Base-by-base conservation (phyloP, 768 basidiomycete species). In the Agaricus sinodeliciosus region DNA sequence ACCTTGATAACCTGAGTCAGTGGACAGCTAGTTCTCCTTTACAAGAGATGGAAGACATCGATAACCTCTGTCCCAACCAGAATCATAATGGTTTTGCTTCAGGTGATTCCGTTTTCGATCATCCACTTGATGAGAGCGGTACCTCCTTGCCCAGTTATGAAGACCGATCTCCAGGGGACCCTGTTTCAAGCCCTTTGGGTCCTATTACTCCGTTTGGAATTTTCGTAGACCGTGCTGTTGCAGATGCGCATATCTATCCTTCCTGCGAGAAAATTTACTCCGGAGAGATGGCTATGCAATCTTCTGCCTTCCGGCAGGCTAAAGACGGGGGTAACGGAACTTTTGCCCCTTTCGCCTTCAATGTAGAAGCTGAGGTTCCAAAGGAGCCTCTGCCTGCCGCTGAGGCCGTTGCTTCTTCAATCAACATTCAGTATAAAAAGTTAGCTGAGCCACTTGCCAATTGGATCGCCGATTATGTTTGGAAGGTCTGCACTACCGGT, bases 401-500 rank as follows among this genome's bases (percentile, higher is more conserved):
- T 37, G 78, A 80, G 51, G 66, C 76, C 18, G 66, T 73, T 36
- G 73, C 77, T 26, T 74, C 78, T 11, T 74, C 72, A 58, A 76
- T 84, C 36, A 77, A 77, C 9, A 60, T 70, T 19, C 70, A 74
- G 8, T 90, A 89, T 72, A 84, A 78, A 72, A 86, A 81, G 60
- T 73, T 90, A 9, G 80, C 85, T 0, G 86, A 88, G 48, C 87
- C 88, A 15, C 71, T 91, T 56, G 79, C 89, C 3, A 84, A 85
- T 53, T 91, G 89, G 89, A 69, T 90, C 19, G 84, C 85, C 40
- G 75, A 75, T 48, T 91, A 85, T 62, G 81, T 89, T 13, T 91
- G 89, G 89, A 88, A 86, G 64, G 81, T 82, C 42, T 89, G 88
- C 63, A 85, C 84, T 13, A 85, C 83, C n/a, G 82, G 80, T 42